These are phyloP conservation scores for Rhododendron kiyosumense DNA, from an alignment of 148 eudicot genomes.

Conservation along the genomic window DNA sequence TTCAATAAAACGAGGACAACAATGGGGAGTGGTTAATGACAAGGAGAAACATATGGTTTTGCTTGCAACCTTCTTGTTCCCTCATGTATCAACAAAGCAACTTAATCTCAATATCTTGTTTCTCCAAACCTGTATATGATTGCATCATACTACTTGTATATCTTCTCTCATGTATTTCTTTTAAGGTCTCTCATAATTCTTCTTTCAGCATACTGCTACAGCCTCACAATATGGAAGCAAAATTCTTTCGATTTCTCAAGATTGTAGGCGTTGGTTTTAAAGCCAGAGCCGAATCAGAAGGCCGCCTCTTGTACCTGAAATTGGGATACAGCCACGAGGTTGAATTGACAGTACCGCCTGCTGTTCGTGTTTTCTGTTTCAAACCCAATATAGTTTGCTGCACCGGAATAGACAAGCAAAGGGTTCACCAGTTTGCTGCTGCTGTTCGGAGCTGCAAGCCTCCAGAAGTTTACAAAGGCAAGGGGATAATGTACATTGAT, in stretches of 20 bases:
- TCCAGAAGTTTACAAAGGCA: slow-evolving; percentile 64
- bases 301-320: slow-evolving; percentile 56
- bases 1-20: background rate
- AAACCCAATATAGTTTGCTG: slow-evolving; percentile 57
- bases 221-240: slow-evolving; percentile 45
- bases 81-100: background rate
- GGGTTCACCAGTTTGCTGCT: slow-evolving; percentile 76
- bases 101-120: background rate
- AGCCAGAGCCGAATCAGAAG: slow-evolving; percentile 67
- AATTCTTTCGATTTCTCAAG: slow-evolving; percentile 62
- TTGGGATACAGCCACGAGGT: slow-evolving; percentile 77
- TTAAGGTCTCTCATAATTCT: background rate
- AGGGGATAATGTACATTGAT: slow-evolving; percentile 64
- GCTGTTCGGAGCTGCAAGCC: slow-evolving; percentile 66
- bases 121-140: background rate
- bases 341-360: slow-evolving; percentile 64
- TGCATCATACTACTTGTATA: background rate
- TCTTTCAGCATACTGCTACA: background rate
- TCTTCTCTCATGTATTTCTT: background rate
- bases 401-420: slow-evolving; percentile 56
- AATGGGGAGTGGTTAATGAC: background rate
- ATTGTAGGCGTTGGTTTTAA: slow-evolving; percentile 74
- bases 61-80: background rate
- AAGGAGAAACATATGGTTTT: background rate
- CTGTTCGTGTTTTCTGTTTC: slow-evolving; percentile 73